Percentiles rank a stretch among this genome's conserved stretches.
phyloP scores from a whole-genome alignment of 495 filamentous ascomycete genomes.

The Penicillium coprophilum region DNA sequence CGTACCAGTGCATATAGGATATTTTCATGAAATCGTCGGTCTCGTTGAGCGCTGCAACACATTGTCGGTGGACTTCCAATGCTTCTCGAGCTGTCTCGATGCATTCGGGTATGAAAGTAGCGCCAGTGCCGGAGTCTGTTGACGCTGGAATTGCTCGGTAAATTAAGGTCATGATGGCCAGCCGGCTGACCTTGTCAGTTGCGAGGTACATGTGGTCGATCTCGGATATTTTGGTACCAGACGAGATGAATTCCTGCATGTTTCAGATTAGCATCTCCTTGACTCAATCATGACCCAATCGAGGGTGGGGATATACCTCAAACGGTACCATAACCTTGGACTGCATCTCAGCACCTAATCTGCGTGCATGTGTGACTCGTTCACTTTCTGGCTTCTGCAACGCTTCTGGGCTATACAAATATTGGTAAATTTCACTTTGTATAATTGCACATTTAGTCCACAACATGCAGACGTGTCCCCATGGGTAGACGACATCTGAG shows the following conservation, averaged over 20 bases:
- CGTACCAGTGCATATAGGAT: constrained; percentile 65
- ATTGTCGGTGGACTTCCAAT: constrained; percentile 52
- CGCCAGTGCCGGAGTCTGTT: constrained; percentile 30
- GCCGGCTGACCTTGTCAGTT: constrained; percentile 56
- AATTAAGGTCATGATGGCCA: constrained; percentile 55
- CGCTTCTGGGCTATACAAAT: constrained; percentile 61
- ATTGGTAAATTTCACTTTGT: constrained; percentile 57
- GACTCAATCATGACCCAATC: neutral
- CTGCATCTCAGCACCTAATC: constrained; percentile 38
- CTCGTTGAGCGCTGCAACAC: constrained; percentile 49
- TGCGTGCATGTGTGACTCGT: constrained; percentile 37
- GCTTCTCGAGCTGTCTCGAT: constrained; percentile 58
- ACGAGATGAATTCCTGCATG: constrained; percentile 16
- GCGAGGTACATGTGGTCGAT: constrained; percentile 50
- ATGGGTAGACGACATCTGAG: constrained; percentile 26
- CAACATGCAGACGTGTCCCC: constrained; percentile 28
- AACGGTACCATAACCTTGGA: constrained; percentile 34
- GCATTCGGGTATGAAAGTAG: constrained; percentile 58
- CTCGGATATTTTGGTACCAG: constrained; percentile 12
- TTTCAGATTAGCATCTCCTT: constrained; percentile 13
- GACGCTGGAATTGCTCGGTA: constrained; percentile 60
- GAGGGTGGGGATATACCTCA: constrained; percentile 21
- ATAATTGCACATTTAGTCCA: constrained; percentile 57
- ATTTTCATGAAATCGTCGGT: constrained; percentile 45
- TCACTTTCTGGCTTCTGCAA: constrained; percentile 48